A percentile compares a stretch with the other conserved stretches of the same genome.
Evolutionary conservation across 495 filamentous ascomycete genomes (phyloP).

Genomic region (Astrocystis sublimbata): DNA sequence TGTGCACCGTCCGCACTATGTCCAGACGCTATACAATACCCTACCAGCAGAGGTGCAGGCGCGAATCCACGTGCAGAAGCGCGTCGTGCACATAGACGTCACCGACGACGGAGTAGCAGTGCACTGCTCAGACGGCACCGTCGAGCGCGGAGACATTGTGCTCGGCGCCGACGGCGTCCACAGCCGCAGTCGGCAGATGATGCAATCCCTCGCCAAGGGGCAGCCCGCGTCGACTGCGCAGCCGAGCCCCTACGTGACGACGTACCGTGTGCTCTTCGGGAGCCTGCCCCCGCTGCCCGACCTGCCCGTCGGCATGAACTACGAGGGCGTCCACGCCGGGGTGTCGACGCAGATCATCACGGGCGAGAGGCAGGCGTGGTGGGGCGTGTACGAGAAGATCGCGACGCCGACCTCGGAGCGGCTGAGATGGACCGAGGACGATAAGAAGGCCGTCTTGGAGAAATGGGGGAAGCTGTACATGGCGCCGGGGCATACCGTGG

Average conservation of each 20-base stretch:
- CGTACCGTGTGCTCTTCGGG: constrained; percentile 32
- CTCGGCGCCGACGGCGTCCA: constrained; percentile 57
- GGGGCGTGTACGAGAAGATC: constrained; percentile 44
- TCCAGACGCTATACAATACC: constrained; percentile 37
- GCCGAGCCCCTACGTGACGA: constrained; percentile 30
- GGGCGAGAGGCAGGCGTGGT: constrained; percentile 33
- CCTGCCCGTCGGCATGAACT: constrained; percentile 16
- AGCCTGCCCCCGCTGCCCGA: constrained; percentile 30
- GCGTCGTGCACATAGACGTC: constrained; percentile 29
- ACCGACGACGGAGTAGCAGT: constrained; percentile 32
- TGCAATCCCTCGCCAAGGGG: constrained; percentile 39
- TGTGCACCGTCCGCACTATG: constrained; percentile 36
- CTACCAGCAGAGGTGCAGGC: constrained; percentile 36
- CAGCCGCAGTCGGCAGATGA: constrained; percentile 44
- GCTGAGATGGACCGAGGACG: constrained; percentile 40
- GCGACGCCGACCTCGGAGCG: constrained; percentile 40
- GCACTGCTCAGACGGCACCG: constrained; percentile 43
- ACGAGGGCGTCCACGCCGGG: constrained; percentile 20
- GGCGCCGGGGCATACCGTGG: constrained; percentile 34
- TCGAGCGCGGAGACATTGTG: constrained; percentile 48
- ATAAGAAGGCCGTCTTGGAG: constrained; percentile 30
- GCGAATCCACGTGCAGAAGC: constrained; percentile 34
- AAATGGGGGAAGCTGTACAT: constrained; percentile 36
- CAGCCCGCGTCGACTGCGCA: constrained; percentile 19
- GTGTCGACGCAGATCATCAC: constrained; percentile 30